Percentiles rank a stretch among this genome's conserved stretches.
Conservation (phyloP, 2,329 filamentous ascomycete genomes). For the Arthrinium phaeospermum region DNA sequence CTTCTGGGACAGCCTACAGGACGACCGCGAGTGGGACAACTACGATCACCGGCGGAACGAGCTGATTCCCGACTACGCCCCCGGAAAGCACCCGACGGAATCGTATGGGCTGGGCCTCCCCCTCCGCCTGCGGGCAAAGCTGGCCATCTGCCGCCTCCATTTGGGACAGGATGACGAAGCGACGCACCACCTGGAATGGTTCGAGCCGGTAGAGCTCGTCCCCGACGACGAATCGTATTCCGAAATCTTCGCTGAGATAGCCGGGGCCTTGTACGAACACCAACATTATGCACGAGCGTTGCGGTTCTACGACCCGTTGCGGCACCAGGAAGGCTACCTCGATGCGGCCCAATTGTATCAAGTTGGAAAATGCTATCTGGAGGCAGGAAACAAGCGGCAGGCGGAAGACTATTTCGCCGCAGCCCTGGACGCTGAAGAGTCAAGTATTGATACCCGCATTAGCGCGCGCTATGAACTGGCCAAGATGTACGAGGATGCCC, state of each 20-base stretch:
- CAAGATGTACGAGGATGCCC: conserved; percentile 80
- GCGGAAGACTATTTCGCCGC: conserved; percentile 80
- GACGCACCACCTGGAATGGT: conserved; percentile 71
- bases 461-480: conserved; percentile 81
- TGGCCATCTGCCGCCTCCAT: conserved; percentile 82
- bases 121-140: conserved; percentile 80
- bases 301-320: conserved; percentile 61
- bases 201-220: conserved; percentile 67
- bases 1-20: conserved; percentile 77
- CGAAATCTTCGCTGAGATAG: conserved; percentile 78
- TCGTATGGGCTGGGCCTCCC: conserved; percentile 78
- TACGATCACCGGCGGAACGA: conserved; percentile 68
- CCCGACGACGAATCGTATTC: conserved; percentile 65
- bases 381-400: conserved; percentile 65
- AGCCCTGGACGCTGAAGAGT: conserved; percentile 73
- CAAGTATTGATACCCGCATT: conserved; percentile 59
- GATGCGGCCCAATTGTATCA: conserved; percentile 60
- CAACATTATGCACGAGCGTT: conserved; percentile 50
- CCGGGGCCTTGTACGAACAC: conserved; percentile 51
- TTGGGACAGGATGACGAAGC: conserved; percentile 74
- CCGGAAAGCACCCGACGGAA: conserved; percentile 55
- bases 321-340: conserved; percentile 51
- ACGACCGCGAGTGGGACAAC: conserved; percentile 90
- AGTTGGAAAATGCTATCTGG: conserved; percentile 72
- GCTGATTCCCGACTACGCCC: conserved; percentile 64